Evolutionary conservation across 208 protist species (phyloP), one percentile per base, ranked within the genome.

Genomic region (Trypanosomatidae sp.): DNA sequence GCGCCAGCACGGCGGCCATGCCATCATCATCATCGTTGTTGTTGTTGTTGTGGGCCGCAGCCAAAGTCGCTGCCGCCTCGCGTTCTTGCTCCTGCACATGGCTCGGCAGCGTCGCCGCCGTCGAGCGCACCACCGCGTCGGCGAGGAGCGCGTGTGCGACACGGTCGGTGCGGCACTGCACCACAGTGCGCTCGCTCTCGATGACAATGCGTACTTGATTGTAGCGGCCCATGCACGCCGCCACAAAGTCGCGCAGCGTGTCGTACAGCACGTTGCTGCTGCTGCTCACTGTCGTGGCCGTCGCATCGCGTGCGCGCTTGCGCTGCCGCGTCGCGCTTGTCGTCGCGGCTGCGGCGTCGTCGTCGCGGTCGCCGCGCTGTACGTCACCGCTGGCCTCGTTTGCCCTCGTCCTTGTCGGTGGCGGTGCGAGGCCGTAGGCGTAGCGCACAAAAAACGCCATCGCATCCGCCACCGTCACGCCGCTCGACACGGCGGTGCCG

Each of bases 401-500:
- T 33, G 32, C 43, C 48, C 0, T 24, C 51, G 19, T 22, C 21
- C 3, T n/a, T 13, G 15, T 23, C 24, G n/a, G n/a, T n/a, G n/a
- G n/a, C n/a, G n/a, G n/a, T n/a, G n/a, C n/a, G 27, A 87, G 61
- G 11, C 61, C 58, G 60, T 97, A 97, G 1, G 71, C 78, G 32
- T 96, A 66, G 6, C 45, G 49, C 11, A 79, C 43, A 5, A 99
- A 56, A 41, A 85, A 84, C 6, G 35, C 10, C 6, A 98, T 64
- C 10, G 98, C 98, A 15, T 95, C 78, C 0, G 85, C 49, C 0
- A 76, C 62, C 5, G 56, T 53, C 6, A 98, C 54, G 11, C 97
- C 96, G 30, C 94, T 84, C 7, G 96, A 98, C 1, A 97, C 88
- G 4, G 97, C 97, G 0, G 95, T 84, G 40, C 95, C 98, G 1